Evolutionary conservation across 345 rosid species (phyloP), one percentile per base, ranked within the genome.

Genomic region (Brassica cretica): DNA sequence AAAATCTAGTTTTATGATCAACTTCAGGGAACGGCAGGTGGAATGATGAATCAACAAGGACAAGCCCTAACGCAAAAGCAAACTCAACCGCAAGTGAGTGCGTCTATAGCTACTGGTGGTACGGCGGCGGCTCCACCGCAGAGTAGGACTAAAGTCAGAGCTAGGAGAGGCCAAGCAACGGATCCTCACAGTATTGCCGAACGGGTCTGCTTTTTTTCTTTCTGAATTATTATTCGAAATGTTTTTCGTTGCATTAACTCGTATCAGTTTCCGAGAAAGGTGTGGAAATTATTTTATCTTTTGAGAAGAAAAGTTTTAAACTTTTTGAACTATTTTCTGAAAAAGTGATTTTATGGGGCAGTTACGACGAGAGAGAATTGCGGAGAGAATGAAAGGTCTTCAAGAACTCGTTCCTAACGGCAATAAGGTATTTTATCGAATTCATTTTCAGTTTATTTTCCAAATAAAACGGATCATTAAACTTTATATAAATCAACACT

Each of bases 161-260:
- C 99, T 63, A 76, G 98, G 76, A 87, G 99, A 83, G 99, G 99
- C 69, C 98, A 94, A 85, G 99, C 99, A 46, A 94, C 99, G 69
- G 99, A 93, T 77, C 99, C 99, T 24, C 99, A 94, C 44, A 94
- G 99, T 79, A 93, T 94, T 29, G 99, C 99, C 62, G 99, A 94
- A 83, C 82, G 99, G 76, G 99, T 94, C 64, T 10, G 82, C 5
- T 56, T 1, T 46, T 24, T 2, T 39, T 19, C 3, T 27, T 60
- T 5, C 9, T 60, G 15, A 49, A n/a, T 49, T 12, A 49, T 41
- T 59, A 2, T 30, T 29, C 10, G 8, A 39, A n/a, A 64, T 56
- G 11, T 60, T 16, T 5, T 63, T 58, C n/a, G 35, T 25, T 70
- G 71, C 80, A 77, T 77, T 70, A 63, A 64, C 44, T 70, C n/a